Percentiles rank a stretch among this genome's conserved stretches.
phyloP scores from a whole-genome alignment of 2,329 filamentous ascomycete genomes.

The Colletotrichum paranaense region DNA sequence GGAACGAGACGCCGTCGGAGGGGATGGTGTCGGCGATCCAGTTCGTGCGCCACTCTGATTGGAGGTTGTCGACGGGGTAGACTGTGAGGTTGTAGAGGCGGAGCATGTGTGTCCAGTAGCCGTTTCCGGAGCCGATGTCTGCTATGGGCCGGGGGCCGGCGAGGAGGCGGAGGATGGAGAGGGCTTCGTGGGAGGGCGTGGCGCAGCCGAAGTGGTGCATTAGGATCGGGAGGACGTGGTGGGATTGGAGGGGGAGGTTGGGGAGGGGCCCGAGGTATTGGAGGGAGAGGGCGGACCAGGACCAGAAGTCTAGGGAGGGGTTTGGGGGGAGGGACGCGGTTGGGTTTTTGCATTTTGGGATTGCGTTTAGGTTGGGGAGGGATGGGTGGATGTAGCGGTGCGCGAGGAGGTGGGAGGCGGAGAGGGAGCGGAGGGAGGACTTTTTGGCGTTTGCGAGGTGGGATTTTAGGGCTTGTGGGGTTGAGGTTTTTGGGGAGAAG shows the following conservation, averaged over 20 bases:
- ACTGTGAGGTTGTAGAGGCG: slow-evolving; percentile 66
- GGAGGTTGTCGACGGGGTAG: slow-evolving; percentile 73
- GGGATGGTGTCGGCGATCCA: slow-evolving; percentile 77
- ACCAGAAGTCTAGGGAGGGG: slow-evolving; percentile 76
- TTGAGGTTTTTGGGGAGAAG: slow-evolving; percentile 71
- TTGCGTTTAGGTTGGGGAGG: slow-evolving; percentile 50
- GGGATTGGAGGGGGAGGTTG: slow-evolving; percentile 65
- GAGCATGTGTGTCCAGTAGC: slow-evolving; percentile 81
- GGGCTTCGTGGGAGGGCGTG: slow-evolving; percentile 74
- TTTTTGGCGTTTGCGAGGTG: slow-evolving; percentile 74
- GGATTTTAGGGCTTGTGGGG: slow-evolving; percentile 70
- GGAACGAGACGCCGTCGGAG: slow-evolving; percentile 69
- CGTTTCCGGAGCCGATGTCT: slow-evolving; percentile 78
- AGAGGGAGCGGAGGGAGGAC: slow-evolving; percentile 66
- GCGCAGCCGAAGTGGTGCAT: slow-evolving; percentile 85
- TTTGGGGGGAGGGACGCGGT: slow-evolving; percentile 56
- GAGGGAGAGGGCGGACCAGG: slow-evolving; percentile 71
- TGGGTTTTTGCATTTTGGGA: slow-evolving; percentile 59
- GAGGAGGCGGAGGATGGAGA: slow-evolving; percentile 69
- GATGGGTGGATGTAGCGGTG: slow-evolving; percentile 63
- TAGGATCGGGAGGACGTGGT: slow-evolving; percentile 77
- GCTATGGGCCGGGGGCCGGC: slow-evolving; percentile 65
- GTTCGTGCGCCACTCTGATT: slow-evolving; percentile 74
- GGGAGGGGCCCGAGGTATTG: slow-evolving; percentile 73
- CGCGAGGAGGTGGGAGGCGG: slow-evolving; percentile 66